Evolutionary conservation across 2,329 filamentous ascomycete genomes (phyloP).

Genomic region (Ascocoryne sarcoides): DNA sequence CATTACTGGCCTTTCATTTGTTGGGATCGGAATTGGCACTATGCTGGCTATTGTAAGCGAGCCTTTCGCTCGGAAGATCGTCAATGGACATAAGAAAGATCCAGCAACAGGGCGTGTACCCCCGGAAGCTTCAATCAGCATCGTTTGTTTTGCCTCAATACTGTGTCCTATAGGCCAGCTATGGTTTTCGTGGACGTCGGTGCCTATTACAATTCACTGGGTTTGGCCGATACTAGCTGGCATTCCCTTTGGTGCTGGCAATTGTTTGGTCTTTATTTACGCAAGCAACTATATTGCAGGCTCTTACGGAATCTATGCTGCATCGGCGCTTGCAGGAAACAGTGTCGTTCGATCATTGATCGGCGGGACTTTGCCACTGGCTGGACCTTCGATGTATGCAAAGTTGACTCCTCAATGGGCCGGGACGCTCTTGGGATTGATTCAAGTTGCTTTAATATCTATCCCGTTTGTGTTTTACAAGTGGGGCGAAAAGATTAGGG

Average conservation of each 20-base stretch:
- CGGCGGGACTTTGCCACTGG: constrained; percentile 71
- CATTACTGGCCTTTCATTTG: constrained; percentile 67
- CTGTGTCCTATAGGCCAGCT: constrained; percentile 71
- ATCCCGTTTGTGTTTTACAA: constrained; percentile 74
- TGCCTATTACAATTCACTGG: constrained; percentile 71
- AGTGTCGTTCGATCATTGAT: constrained; percentile 63
- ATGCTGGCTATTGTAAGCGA: constrained; percentile 54
- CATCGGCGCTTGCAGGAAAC: constrained; percentile 72
- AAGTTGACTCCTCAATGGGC: constrained; percentile 68
- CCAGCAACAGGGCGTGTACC: constrained; percentile 62
- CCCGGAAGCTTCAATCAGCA: constrained; percentile 72
- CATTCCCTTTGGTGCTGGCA: constrained; percentile 70
- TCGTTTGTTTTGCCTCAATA: constrained; percentile 71
- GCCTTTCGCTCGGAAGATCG: constrained; percentile 66
- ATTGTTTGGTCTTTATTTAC: constrained; percentile 74
- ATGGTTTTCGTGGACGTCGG: constrained; percentile 81
- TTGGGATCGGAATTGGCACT: constrained; percentile 59
- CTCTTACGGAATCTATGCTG: constrained; percentile 73
- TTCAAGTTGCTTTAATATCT: constrained; percentile 67
- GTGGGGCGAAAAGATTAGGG: constrained; percentile 45
- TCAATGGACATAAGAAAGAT: constrained; percentile 67
- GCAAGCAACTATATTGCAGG: constrained; percentile 71
- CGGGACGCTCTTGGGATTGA: constrained; percentile 62
- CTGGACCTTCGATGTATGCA: constrained; percentile 61
- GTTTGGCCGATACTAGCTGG: constrained; percentile 71